Evolutionary conservation across 371 early-diverging fungal genomes (phyloP), one percentile per base, ranked within the genome.

Genomic region (Phascolomyces articulosus): DNA sequence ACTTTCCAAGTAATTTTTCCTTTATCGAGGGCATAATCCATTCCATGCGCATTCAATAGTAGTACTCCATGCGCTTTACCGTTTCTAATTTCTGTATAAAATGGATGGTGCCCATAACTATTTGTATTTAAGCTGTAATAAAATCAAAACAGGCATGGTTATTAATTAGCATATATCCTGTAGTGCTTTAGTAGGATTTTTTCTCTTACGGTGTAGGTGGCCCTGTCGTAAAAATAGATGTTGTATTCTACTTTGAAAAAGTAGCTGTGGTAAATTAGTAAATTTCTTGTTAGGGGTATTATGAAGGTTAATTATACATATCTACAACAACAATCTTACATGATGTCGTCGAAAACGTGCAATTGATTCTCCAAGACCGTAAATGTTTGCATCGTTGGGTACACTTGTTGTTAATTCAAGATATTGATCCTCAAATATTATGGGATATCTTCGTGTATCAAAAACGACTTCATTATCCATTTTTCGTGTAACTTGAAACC

Each of bases 51-150:
- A 67, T 83, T 89, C 63, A 86, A 68, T 44, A 93, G 58, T 24
- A 89, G 77, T 1, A 65, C 68, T 24, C 83, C 85, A 49, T 92
- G 92, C 15, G 89, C 80, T 38, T 73, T 63, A 15, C 85, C 85
- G 16, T 82, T 64, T 21, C 90, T 79, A 57, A 89, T 73, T 73
- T 93, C 93, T 40, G 85, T 77, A 68, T 93, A 88, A 57, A 87
- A 85, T 4, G 93, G 85, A 44, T 93, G 93, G 18, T 85, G 67
- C 28, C 93, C 93, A 57, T 92, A 93, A 18, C 84, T 62, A n/a
- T n/a, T n/a, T n/a, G n/a, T n/a, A n/a, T n/a, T n/a, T n/a, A n/a
- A n/a, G n/a, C n/a, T 38, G 6, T 38, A 9, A 13, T 9, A 9
- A 9, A 9, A 9, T 13, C 38, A 38, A 38, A 38, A 38, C 9